Percentiles rank a stretch among this genome's conserved stretches.
These are phyloP conservation scores for Heracleum sosnowskyi DNA, from an alignment of 129 eudicot genomes.

Conservation along the genomic window DNA sequence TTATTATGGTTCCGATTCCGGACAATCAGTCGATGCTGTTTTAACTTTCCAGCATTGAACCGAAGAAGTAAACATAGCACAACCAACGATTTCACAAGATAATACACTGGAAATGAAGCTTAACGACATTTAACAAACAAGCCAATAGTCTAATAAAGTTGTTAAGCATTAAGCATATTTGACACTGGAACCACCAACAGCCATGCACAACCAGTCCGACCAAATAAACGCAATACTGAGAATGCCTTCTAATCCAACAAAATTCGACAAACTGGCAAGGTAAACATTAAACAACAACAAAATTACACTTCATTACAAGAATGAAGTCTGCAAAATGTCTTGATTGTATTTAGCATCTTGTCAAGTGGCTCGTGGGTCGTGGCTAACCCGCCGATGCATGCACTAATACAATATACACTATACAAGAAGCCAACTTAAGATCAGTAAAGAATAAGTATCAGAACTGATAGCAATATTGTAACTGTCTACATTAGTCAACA, in stretches of 20 bases:
- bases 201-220: neutral
- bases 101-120: neutral
- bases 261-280: neutral
- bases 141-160: no score
- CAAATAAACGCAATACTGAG: neutral
- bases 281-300: neutral
- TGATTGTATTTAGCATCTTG: neutral
- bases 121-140: neutral
- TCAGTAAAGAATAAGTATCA: neutral
- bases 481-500: conserved; percentile 3
- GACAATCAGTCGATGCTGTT: neutral
- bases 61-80: neutral
- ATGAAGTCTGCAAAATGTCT: neutral
- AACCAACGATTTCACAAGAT: neutral
- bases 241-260: neutral
- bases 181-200: neutral
- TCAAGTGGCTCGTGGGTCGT: neutral
- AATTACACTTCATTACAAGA: neutral
- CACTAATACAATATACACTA: neutral
- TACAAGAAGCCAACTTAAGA: neutral
- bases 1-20: no score
- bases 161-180: neutral
- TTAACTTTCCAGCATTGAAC: neutral
- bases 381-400: neutral
- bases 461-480: neutral